Conservation (phyloP, 345 rosid species). For the Raphanus sativus region DNA sequence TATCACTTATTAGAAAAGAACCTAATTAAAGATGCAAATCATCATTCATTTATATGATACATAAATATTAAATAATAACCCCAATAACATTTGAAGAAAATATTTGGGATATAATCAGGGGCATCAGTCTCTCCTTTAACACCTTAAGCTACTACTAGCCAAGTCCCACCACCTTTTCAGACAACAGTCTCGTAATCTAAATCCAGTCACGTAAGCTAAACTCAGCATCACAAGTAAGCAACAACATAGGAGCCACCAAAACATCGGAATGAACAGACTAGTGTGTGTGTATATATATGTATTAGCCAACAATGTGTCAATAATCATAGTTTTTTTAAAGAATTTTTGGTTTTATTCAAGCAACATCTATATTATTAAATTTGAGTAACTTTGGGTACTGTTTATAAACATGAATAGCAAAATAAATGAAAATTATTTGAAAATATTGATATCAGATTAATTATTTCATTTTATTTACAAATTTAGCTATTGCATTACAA, state of each 20-base stretch:
- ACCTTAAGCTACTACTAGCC: constrained; percentile 31
- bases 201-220: constrained; percentile 26
- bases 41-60: constrained; percentile 35
- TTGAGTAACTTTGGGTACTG: too few species aligned
- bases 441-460: too few species aligned
- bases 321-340: neutral
- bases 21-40: constrained; percentile 40
- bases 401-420: too few species aligned
- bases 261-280: constrained; percentile 6
- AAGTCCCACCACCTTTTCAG: constrained; percentile 31
- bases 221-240: constrained; percentile 23
- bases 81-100: constrained; percentile 9
- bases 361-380: neutral
- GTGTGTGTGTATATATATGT: neutral
- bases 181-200: constrained; percentile 17
- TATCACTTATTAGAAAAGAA: constrained; percentile 40
- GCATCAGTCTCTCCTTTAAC: constrained; percentile 8
- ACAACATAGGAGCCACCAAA: constrained; percentile 28
- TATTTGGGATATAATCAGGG: constrained; percentile 7
- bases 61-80: constrained; percentile 14
- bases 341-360: neutral
- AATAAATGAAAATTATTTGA: too few species aligned
- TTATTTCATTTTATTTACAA: too few species aligned
- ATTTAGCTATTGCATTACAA: too few species aligned
- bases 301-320: neutral